These are phyloP conservation scores for Petunia axillaris DNA, from an alignment of 257 asterid species.

Conservation along the genomic window DNA sequence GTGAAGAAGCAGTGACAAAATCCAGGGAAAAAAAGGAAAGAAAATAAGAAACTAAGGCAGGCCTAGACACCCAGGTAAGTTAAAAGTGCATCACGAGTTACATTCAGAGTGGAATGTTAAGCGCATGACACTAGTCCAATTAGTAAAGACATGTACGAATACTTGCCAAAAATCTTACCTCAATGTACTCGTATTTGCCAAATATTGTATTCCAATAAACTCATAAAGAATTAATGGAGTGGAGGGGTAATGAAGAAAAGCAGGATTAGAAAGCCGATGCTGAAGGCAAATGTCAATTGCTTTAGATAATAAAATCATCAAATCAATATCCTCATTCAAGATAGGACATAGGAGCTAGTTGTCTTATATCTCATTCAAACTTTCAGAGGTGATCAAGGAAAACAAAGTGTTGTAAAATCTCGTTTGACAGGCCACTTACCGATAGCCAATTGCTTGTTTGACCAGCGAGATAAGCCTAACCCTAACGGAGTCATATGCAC, in stretches of 20 bases:
- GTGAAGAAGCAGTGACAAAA: neutral
- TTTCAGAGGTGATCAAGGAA: neutral
- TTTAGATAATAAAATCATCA: neutral
- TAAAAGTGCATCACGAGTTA: neutral
- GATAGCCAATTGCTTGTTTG: constrained; percentile 74
- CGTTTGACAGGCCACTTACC: constrained; percentile 46
- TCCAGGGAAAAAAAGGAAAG: neutral
- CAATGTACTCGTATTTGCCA: neutral
- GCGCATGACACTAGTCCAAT: neutral
- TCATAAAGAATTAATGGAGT: neutral
- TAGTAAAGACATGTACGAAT: constrained; percentile 8
- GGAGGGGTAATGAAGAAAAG: neutral
- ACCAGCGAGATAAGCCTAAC: constrained; percentile 76
- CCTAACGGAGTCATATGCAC: constrained; percentile 95
- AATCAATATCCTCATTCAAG: constrained; percentile 1
- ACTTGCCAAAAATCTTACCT: neutral
- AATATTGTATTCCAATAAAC: neutral
- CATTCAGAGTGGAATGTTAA: neutral
- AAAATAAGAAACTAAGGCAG: neutral
- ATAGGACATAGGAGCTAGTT: neutral
- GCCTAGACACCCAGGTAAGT: neutral
- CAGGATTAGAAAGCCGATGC: neutral
- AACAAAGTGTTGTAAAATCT: neutral
- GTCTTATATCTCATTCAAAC: neutral
- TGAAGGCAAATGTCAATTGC: neutral